These are phyloP conservation scores for Aureobasidium uvarum DNA, from an alignment of 2,329 filamentous ascomycete species.

Conservation along the genomic window DNA sequence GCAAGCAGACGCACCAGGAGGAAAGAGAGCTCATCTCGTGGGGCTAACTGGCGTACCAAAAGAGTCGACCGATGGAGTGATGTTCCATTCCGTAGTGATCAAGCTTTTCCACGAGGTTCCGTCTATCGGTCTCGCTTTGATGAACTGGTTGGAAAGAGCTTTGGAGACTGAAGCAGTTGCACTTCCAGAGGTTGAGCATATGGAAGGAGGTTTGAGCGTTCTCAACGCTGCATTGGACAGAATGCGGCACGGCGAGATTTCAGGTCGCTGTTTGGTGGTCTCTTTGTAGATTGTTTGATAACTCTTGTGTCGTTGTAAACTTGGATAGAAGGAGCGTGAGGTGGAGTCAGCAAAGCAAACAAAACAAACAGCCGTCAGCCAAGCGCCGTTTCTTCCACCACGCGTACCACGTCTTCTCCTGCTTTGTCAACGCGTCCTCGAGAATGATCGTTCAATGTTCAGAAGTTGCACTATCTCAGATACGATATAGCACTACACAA, in stretches of 20 bases:
- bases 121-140: slow-evolving; percentile 61
- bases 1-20: slow-evolving; percentile 31
- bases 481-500: background rate
- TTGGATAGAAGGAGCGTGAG: background rate
- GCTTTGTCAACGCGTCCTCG: no score
- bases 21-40: slow-evolving; percentile 56
- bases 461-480: background rate
- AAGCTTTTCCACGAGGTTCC: slow-evolving; percentile 72
- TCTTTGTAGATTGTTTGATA: slow-evolving; percentile 24
- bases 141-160: slow-evolving; percentile 66
- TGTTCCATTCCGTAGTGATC: slow-evolving; percentile 67
- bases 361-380: background rate
- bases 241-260: slow-evolving; percentile 64
- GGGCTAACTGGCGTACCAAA: slow-evolving; percentile 68
- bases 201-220: slow-evolving; percentile 61
- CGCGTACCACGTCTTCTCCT: background rate
- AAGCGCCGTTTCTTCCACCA: background rate
- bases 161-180: slow-evolving; percentile 54
- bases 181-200: slow-evolving; percentile 64
- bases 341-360: background rate
- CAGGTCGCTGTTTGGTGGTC: slow-evolving; percentile 68
- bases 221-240: slow-evolving; percentile 68
- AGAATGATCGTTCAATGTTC: background rate
- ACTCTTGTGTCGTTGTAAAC: background rate
- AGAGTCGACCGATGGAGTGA: slow-evolving; percentile 47